These are phyloP conservation scores for Trifolium repens DNA, from an alignment of 306 rosid genomes.

Conservation along the genomic window DNA sequence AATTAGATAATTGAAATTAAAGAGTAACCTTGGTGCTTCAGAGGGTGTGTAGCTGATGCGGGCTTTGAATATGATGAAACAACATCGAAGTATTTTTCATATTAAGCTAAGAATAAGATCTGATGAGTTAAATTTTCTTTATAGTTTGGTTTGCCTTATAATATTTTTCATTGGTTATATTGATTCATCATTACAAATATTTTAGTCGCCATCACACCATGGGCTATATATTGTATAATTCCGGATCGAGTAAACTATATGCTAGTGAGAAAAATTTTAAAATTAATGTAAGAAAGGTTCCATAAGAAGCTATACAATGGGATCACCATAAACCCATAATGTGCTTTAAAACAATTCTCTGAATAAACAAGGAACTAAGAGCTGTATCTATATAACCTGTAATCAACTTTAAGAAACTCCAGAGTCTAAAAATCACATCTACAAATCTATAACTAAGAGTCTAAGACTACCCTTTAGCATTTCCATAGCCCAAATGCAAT, in stretches of 20 bases:
- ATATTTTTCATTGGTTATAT: background rate
- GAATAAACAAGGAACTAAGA: background rate
- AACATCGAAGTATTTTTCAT: slow-evolving; percentile 9
- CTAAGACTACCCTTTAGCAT: too few relatives aligned
- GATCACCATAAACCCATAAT: background rate
- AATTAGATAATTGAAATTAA: slow-evolving; percentile 12
- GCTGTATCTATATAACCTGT: background rate
- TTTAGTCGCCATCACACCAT: background rate
- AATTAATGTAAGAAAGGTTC: background rate
- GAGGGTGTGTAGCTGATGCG: slow-evolving; percentile 9
- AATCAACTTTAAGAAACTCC: background rate
- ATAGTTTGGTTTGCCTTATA: slow-evolving; percentile 4
- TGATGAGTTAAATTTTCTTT: background rate
- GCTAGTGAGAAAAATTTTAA: background rate
- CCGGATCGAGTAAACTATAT: background rate
- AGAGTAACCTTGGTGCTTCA: background rate
- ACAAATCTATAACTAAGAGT: too few relatives aligned
- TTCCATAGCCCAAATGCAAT: too few relatives aligned
- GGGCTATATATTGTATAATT: background rate
- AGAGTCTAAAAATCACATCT: too few relatives aligned
- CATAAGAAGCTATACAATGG: background rate
- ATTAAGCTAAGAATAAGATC: background rate
- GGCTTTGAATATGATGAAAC: slow-evolving; percentile 2
- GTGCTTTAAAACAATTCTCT: background rate
- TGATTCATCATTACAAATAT: background rate